These are phyloP conservation scores for Akebia trifoliata DNA, from an alignment of 164 flowering plant genomes.

Conservation along the genomic window DNA sequence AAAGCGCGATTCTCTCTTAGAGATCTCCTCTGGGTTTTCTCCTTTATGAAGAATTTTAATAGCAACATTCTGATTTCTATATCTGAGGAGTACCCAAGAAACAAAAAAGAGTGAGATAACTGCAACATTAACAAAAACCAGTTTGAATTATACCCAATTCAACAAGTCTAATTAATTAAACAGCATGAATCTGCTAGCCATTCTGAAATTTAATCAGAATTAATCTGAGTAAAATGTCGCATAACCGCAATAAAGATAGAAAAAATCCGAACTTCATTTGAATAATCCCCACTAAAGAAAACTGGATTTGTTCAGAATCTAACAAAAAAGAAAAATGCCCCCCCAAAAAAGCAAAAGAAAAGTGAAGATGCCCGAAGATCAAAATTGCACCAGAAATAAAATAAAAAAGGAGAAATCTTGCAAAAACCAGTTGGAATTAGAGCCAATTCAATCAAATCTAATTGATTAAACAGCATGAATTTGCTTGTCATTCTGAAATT, in stretches of 20 bases:
- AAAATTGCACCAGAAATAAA: neutral
- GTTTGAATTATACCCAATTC: neutral
- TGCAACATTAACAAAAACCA: neutral
- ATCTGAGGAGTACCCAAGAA: slow-evolving; percentile 32
- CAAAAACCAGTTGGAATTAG: neutral
- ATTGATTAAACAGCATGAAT: neutral
- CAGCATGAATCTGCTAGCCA: neutral
- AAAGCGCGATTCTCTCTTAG: slow-evolving; percentile 63
- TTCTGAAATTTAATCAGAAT: neutral
- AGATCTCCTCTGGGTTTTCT: slow-evolving; percentile 75
- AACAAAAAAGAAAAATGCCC: neutral
- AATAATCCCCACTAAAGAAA: neutral
- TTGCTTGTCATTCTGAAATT: neutral
- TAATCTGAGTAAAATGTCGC: neutral
- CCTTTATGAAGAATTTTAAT: slow-evolving; percentile 77
- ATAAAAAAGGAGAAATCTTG: slow-evolving; percentile 4
- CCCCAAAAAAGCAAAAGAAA: neutral
- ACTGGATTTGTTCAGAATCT: neutral
- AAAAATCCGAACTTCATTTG: neutral
- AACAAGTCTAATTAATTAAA: neutral
- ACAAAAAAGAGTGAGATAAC: neutral
- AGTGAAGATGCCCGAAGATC: no score
- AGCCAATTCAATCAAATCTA: neutral
- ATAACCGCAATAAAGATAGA: neutral
- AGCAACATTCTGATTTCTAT: slow-evolving; percentile 85